These are phyloP conservation scores for Lunasporangiospora selenospora DNA, from an alignment of 192 early-diverging fungal genomes.

Conservation along the genomic window DNA sequence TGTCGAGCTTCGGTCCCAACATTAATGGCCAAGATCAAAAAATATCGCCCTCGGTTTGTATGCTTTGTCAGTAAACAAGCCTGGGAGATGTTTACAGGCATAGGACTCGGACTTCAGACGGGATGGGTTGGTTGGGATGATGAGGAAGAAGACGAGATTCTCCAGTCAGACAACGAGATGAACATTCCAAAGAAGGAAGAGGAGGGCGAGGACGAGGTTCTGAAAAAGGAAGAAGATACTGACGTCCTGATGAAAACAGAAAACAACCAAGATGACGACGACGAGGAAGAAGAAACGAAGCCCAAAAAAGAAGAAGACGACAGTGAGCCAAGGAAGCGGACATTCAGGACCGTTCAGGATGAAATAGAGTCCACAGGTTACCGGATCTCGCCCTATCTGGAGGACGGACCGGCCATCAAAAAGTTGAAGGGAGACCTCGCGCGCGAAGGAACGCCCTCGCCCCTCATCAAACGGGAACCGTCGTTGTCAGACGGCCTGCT, in stretches of 20 bases:
- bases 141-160: slow-evolving; percentile 10
- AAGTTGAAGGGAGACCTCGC: slow-evolving; percentile 11
- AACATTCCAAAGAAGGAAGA: background rate
- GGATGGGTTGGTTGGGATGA: slow-evolving; percentile 40
- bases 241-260: slow-evolving; percentile 52
- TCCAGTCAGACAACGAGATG: slow-evolving; percentile 27
- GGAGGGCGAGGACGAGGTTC: background rate
- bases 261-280: slow-evolving; percentile 22
- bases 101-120: slow-evolving; percentile 33
- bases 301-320: no score
- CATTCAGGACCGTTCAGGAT: no score
- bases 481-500: background rate
- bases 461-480: slow-evolving; percentile 6
- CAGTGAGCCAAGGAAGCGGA: no score
- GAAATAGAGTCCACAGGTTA: no score
- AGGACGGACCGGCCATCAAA: slow-evolving; percentile 9
- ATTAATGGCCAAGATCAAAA: slow-evolving; percentile 66
- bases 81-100: slow-evolving; percentile 65
- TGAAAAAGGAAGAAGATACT: background rate
- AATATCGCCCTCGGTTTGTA: slow-evolving; percentile 61
- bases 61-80: slow-evolving; percentile 77
- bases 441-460: slow-evolving; percentile 6
- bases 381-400: slow-evolving; percentile 27
- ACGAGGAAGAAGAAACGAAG: slow-evolving; percentile 11
- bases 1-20: slow-evolving; percentile 65